Evolutionary conservation across 352 stramenopile genomes (phyloP).

Genomic region (Phytopythium delawarense): DNA sequence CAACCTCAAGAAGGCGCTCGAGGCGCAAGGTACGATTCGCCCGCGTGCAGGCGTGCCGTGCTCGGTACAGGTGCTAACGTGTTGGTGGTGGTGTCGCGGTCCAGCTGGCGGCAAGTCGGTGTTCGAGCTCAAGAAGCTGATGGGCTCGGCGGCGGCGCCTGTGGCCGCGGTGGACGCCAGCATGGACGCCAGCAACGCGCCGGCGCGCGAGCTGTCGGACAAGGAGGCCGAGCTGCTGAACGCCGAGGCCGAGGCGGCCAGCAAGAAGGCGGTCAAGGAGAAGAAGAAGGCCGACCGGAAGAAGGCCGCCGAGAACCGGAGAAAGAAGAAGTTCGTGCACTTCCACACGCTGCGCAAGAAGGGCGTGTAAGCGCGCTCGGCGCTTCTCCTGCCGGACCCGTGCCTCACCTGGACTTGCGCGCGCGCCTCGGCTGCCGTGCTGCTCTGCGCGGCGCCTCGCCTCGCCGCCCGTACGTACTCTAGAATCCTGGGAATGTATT

Average conservation of each 20-base stretch:
- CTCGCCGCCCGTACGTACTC: conserved; percentile 19
- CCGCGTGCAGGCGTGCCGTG: too few relatives aligned
- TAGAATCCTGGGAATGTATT: conserved; percentile 49
- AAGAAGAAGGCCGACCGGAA: conserved; percentile 58
- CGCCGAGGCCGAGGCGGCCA: conserved; percentile 31
- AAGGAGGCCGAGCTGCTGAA: conserved; percentile 49
- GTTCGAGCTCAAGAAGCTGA: conserved; percentile 66
- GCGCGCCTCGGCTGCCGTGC: too few relatives aligned
- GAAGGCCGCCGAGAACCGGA: conserved; percentile 38
- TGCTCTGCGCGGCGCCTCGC: too few relatives aligned
- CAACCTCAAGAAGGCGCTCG: conserved; percentile 80
- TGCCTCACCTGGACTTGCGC: background rate
- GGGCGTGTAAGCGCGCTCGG: conserved; percentile 49
- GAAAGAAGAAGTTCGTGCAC: conserved; percentile 84
- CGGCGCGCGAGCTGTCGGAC: conserved; percentile 23
- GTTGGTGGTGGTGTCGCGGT: background rate
- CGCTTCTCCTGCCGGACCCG: background rate
- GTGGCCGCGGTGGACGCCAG: conserved; percentile 27
- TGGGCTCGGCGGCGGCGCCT: conserved; percentile 45
- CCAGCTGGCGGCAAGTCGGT: conserved; percentile 47
- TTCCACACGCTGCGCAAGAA: conserved; percentile 88
- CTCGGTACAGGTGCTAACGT: background rate
- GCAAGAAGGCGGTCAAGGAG: conserved; percentile 39
- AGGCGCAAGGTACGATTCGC: conserved; percentile 35
- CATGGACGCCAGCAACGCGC: conserved; percentile 29